Conservation (phyloP, 176 grass and related monocot genomes). For the Saccharum spontaneum region DNA sequence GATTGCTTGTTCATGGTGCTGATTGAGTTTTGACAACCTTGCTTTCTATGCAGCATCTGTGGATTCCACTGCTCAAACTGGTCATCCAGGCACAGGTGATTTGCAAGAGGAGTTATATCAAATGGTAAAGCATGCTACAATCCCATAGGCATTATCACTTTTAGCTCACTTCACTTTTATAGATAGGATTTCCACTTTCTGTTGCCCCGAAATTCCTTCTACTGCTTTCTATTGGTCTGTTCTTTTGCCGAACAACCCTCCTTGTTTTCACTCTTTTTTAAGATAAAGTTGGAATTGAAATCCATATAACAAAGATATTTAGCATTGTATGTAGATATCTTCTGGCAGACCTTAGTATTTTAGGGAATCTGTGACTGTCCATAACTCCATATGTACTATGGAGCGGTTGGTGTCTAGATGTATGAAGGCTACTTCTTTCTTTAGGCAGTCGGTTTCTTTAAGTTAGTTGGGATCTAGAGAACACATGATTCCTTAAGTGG, state of each 20-base stretch:
- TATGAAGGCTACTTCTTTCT: neutral
- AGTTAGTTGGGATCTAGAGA: neutral
- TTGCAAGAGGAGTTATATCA: constrained; percentile 79
- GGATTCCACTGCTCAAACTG: constrained; percentile 76
- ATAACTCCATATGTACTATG: neutral
- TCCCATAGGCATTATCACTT: neutral
- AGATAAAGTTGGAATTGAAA: neutral
- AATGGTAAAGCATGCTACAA: constrained; percentile 50
- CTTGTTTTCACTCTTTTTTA: neutral
- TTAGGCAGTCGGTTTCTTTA: neutral
- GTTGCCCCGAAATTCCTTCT: constrained; percentile 26
- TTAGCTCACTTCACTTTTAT: neutral
- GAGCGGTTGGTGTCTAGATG: constrained; percentile 8
- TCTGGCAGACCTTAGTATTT: constrained; percentile 1
- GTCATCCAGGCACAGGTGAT: constrained; percentile 47
- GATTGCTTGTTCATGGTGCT: constrained; percentile 30
- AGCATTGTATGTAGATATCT: neutral
- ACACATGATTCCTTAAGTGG: neutral
- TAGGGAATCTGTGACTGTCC: neutral
- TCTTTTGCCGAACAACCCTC: neutral
- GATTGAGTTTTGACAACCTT: constrained; percentile 29
- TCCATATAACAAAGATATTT: neutral
- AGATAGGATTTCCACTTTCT: neutral
- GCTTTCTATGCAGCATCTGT: constrained; percentile 59
- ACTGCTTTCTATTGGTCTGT: constrained; percentile 6